Evolutionary conservation across 768 basidiomycete species (phyloP), one percentile per base, ranked within the genome.

Genomic region (Pleurotus giganteus): DNA sequence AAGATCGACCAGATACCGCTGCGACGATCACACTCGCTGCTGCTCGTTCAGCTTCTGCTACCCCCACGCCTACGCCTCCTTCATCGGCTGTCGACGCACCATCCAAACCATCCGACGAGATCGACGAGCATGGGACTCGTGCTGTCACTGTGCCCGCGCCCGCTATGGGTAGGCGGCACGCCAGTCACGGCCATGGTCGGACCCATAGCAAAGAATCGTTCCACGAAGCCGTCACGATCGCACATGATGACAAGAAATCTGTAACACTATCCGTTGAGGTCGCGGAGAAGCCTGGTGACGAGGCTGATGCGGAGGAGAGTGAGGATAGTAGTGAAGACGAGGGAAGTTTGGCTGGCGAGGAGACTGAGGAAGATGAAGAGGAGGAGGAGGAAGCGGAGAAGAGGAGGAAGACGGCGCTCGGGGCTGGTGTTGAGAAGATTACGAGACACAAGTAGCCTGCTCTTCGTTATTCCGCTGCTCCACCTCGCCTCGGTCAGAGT

Each of bases 361-460:
- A 58, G 54, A 29, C 51, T 47, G 17, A 55, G 54, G 46, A 49
- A 44, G 47, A 56, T n/a, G 59, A 61, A 37, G 60, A 47, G 27
- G 63, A 68, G 13, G 71, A 71, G 32, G 71, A 66, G 2, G 64
- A 66, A 3, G 69, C 66, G 34, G 63, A 64, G 54, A 57, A 58
- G 28, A 63, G 53, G 58, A 66, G 71, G 55, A 71, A 66, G 60
- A 68, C 72, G 41, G 66, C 70, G 27, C 55, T 70, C 37, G 68
- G 77, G 29, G 80, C 80, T 13, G 78, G 79, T 27, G 74, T 82
- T 31, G 80, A 82, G 72, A 80, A 80, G 65, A 67, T 80, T 55
- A 74, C 71, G 55, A 61, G 76, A 57, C 77, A 78, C 62, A 72
- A 72, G 61, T 36, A 8, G 37, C 17, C 15, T 31, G 28, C 12